A percentile compares a stretch with the other conserved stretches of the same genome.
Evolutionary conservation across 1,284 basidiomycete genomes (phyloP).

Genomic region (Apiotrichum porosum): DNA sequence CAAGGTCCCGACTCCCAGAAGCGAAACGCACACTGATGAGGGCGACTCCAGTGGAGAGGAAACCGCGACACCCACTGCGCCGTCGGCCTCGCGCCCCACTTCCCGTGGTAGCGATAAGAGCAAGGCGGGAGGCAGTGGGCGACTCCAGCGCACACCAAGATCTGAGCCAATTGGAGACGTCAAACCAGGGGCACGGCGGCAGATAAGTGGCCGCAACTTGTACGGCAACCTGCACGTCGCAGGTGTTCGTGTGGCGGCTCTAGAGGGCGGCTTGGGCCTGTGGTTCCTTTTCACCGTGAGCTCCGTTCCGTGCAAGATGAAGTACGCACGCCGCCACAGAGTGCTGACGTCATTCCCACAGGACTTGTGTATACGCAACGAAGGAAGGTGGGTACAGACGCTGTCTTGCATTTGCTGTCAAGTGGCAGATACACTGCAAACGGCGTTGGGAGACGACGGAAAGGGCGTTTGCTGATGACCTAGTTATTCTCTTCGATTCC

Average conservation of each 20-base stretch:
- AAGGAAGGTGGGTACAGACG: conserved; percentile 29
- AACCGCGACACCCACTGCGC: not conserved
- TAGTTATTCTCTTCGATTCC: conserved; percentile 36
- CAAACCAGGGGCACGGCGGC: not conserved
- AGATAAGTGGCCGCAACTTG: conserved; percentile 30
- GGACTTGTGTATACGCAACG: conserved; percentile 40
- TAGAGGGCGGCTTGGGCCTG: conserved; percentile 32
- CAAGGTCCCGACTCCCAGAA: no score
- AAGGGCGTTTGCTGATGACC: no score
- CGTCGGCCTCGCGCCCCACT: not conserved
- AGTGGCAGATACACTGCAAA: no score
- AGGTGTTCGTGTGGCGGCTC: conserved; percentile 30
- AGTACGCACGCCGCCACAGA: no score
- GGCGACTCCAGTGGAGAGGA: not conserved
- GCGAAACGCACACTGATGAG: not conserved
- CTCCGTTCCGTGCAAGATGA: no score
- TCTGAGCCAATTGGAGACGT: not conserved
- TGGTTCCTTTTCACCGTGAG: conserved; percentile 47
- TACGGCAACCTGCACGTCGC: conserved; percentile 39
- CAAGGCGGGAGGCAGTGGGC: not conserved
- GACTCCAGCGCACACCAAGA: not conserved
- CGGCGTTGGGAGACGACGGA: no score
- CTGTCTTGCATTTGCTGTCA: not conserved
- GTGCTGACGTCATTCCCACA: no score
- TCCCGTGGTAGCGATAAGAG: conserved; percentile 3